phyloP scores from a whole-genome alignment of 768 basidiomycete genomes.

The Tylopilus balloui region DNA sequence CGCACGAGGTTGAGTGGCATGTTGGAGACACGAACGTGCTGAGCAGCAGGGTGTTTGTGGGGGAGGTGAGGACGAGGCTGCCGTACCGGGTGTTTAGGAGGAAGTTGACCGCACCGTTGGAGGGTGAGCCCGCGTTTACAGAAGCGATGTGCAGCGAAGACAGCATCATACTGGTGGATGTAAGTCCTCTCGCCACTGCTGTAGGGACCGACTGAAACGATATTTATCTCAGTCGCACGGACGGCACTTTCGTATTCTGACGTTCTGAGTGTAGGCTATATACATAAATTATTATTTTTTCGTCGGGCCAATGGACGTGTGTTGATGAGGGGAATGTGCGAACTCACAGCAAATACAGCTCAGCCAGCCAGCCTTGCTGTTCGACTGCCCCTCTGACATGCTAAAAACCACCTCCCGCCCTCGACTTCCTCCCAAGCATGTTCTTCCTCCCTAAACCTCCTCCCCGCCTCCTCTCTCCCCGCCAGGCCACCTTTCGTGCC shows the following conservation, averaged over 20 bases:
- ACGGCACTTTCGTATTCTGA: slow-evolving; percentile 28
- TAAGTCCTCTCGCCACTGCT: slow-evolving; percentile 25
- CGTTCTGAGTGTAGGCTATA: slow-evolving; percentile 22
- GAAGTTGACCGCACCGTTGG: slow-evolving; percentile 11
- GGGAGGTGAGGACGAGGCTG: slow-evolving; percentile 40
- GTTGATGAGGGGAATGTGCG: slow-evolving; percentile 15
- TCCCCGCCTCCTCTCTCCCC: slow-evolving; percentile 30
- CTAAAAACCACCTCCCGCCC: slow-evolving; percentile 16
- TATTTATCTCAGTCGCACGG: slow-evolving; percentile 11
- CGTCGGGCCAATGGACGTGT: background rate
- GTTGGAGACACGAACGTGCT: slow-evolving; percentile 26
- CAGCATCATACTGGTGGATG: slow-evolving; percentile 48
- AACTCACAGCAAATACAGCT: slow-evolving; percentile 29
- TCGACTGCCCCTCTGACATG: slow-evolving; percentile 5
- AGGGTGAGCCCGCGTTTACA: slow-evolving; percentile 12
- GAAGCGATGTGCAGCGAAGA: slow-evolving; percentile 56
- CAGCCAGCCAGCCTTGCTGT: slow-evolving; percentile 17
- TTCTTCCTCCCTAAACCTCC: slow-evolving; percentile 11
- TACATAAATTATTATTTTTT: background rate
- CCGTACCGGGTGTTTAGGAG: slow-evolving; percentile 41
- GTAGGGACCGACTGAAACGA: background rate
- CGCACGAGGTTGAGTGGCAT: slow-evolving; percentile 19
- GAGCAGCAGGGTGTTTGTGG: slow-evolving; percentile 36
- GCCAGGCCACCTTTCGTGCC: slow-evolving; percentile 43
- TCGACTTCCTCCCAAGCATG: slow-evolving; percentile 12